phyloP scores from a whole-genome alignment of 2,329 filamentous ascomycete genomes.

The Epicoccum sorghinum region DNA sequence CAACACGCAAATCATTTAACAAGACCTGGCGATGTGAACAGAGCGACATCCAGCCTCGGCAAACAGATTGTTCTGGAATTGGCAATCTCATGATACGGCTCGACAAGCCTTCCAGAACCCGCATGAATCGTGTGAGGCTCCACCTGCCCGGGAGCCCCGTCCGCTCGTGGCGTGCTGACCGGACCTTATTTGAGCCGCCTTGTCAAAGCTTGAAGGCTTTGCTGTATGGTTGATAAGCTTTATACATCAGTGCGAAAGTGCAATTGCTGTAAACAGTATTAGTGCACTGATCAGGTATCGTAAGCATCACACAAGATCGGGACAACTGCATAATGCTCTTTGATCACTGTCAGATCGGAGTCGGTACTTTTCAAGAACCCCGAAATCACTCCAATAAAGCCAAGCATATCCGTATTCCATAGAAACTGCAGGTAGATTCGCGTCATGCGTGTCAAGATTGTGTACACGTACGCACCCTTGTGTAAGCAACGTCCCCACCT shows the following conservation, averaged over 20 bases:
- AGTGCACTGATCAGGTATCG: too few relatives aligned
- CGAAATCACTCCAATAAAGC: neutral
- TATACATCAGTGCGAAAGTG: neutral
- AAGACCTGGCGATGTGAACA: neutral
- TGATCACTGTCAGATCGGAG: neutral
- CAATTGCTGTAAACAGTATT: too few relatives aligned
- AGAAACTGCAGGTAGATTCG: constrained; percentile 1
- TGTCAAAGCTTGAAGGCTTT: constrained; percentile 6
- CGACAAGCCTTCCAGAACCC: constrained; percentile 21
- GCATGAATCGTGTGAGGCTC: constrained; percentile 23
- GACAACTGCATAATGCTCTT: neutral
- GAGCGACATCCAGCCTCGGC: constrained; percentile 5
- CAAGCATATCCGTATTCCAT: constrained; percentile 1
- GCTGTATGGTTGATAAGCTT: constrained; percentile 5
- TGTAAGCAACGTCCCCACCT: constrained; percentile 4
- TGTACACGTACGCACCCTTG: neutral
- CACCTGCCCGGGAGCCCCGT: constrained; percentile 29
- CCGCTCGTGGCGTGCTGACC: constrained; percentile 13
- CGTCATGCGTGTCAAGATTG: neutral
- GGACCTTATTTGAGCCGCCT: constrained; percentile 18
- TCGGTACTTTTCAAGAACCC: constrained; percentile 3
- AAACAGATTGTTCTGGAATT: constrained; percentile 1
- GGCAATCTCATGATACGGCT: constrained; percentile 22
- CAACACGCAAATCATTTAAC: neutral
- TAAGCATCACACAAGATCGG: neutral